A percentile compares a stretch with the other conserved stretches of the same genome.
phyloP scores from a whole-genome alignment of 257 asterid genomes.

The Solanum peruvianum region DNA sequence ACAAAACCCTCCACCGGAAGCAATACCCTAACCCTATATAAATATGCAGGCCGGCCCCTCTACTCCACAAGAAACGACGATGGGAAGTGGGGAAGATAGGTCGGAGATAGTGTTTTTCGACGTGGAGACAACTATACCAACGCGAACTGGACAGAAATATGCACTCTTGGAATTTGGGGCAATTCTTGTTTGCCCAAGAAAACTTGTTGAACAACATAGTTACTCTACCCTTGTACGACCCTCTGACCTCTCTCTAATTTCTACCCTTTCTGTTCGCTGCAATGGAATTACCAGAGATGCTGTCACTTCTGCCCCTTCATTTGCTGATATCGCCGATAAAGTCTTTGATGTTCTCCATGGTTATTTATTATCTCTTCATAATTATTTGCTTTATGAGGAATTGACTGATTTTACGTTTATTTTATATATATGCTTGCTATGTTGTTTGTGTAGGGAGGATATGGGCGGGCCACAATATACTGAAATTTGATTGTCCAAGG shows the following conservation, averaged over 20 bases:
- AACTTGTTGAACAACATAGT: conserved; percentile 64
- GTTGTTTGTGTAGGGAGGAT: conserved; percentile 6
- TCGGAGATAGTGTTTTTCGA: conserved; percentile 92
- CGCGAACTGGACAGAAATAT: conserved; percentile 56
- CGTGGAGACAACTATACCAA: conserved; percentile 83
- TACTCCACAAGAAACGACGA: background rate
- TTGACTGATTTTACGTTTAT: background rate
- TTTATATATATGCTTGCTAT: background rate
- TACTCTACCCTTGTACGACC: conserved; percentile 81
- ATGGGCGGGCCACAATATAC: conserved; percentile 24
- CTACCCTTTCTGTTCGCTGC: conserved; percentile 70
- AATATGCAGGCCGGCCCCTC: background rate
- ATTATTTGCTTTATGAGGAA: background rate
- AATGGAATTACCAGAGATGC: conserved; percentile 68
- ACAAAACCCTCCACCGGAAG: background rate
- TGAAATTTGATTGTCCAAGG: conserved; percentile 15
- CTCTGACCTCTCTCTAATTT: conserved; percentile 50
- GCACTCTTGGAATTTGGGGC: conserved; percentile 86
- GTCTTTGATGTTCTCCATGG: conserved; percentile 81
- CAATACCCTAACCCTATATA: background rate
- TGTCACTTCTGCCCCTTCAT: conserved; percentile 64
- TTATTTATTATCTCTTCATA: background rate
- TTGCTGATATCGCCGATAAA: conserved; percentile 59
- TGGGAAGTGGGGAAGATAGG: conserved; percentile 24
- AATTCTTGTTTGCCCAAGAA: conserved; percentile 80